Evolutionary conservation across 768 basidiomycete genomes (phyloP).

Genomic region (Boletus eberwhitei): DNA sequence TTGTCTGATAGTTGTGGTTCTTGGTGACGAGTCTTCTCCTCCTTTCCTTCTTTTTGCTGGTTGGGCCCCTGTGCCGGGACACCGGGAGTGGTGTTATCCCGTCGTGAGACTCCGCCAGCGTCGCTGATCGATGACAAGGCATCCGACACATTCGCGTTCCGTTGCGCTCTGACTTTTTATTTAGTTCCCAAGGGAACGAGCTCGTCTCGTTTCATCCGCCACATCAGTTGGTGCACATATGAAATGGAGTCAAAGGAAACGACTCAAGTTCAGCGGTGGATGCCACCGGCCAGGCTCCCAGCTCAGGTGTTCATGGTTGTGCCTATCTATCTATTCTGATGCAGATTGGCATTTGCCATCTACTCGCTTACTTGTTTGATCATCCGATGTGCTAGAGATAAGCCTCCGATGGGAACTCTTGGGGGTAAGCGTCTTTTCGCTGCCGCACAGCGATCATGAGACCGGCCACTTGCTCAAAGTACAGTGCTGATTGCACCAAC

Average conservation of each 20-base stretch:
- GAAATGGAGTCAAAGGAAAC: background rate
- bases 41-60: background rate
- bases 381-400: constrained; percentile 8
- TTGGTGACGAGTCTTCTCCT: background rate
- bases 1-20: background rate
- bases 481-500: background rate
- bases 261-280: background rate
- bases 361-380: constrained; percentile 7
- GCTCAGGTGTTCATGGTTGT: background rate
- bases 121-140: constrained; percentile 1
- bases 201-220: background rate
- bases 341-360: background rate
- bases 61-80: background rate
- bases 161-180: too few relatives aligned
- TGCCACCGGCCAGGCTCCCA: background rate
- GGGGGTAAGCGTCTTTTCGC: background rate
- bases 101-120: background rate
- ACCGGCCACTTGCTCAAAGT: background rate
- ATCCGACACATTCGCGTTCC: constrained; percentile 6
- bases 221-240: background rate
- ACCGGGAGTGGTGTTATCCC: background rate
- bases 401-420: background rate
- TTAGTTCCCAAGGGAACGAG: background rate
- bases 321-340: constrained; percentile 2
- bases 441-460: background rate